These are phyloP conservation scores for Kodamaea derodonti DNA, from an alignment of 1,139 yeast species.

Conservation along the genomic window DNA sequence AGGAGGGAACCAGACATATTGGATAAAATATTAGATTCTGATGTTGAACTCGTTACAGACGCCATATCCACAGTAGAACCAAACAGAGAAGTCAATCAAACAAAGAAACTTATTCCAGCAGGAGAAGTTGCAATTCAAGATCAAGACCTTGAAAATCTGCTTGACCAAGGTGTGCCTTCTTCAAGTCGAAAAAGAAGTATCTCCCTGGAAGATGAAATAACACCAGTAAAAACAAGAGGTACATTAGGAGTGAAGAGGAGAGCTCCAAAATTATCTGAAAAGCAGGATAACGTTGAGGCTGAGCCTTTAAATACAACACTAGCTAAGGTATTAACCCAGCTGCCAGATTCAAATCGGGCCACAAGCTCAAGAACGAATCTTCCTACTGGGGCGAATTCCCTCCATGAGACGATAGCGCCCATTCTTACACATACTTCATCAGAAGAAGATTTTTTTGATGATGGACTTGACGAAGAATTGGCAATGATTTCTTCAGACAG, in stretches of 20 bases:
- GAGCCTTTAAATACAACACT: not conserved
- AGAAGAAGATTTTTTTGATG: constrained; percentile 25
- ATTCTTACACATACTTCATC: not conserved
- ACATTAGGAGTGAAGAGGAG: constrained; percentile 6
- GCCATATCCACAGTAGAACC: no score
- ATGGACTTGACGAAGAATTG: constrained; percentile 26
- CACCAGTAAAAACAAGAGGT: constrained; percentile 10
- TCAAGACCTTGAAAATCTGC: not conserved
- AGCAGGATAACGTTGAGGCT: not conserved
- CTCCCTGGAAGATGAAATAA: not conserved
- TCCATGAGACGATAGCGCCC: not conserved
- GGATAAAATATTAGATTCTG: constrained; percentile 22
- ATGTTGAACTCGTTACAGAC: not conserved
- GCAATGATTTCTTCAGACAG: constrained; percentile 9
- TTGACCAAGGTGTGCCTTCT: not conserved
- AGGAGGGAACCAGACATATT: constrained; percentile 13
- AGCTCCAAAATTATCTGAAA: not conserved
- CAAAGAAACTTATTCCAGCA: not conserved
- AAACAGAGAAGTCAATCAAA: not conserved
- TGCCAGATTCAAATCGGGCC: not conserved
- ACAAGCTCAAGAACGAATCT: no score
- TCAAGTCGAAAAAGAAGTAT: not conserved
- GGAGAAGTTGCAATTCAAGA: not conserved
- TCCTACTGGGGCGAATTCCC: not conserved
- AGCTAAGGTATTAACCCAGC: not conserved